Conservation (phyloP, 1,139 yeast genomes). For the Yamadazyma buinensis region DNA sequence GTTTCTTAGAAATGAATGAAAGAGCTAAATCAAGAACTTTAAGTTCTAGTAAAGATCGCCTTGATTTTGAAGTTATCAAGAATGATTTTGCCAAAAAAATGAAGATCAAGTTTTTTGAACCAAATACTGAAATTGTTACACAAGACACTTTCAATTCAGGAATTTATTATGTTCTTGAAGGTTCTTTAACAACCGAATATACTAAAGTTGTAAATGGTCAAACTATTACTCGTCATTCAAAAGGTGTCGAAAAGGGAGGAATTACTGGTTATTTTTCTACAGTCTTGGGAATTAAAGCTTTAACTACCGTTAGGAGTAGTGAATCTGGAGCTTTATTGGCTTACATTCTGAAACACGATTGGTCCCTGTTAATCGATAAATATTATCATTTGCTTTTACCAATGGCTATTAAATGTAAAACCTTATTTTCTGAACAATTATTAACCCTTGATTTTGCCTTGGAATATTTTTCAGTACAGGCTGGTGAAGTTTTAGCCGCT, state of each 20-base stretch:
- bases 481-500: constrained; percentile 75
- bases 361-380: constrained; percentile 68
- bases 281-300: constrained; percentile 73
- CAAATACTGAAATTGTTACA: constrained; percentile 55
- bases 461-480: constrained; percentile 90
- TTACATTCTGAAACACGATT: constrained; percentile 56
- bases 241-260: constrained; percentile 68
- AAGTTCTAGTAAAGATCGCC: not conserved
- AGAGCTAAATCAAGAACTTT: constrained; percentile 7
- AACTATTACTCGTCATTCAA: constrained; percentile 2
- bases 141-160: constrained; percentile 72
- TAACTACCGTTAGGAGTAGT: constrained; percentile 63
- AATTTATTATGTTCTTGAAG: constrained; percentile 73
- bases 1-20: constrained; percentile 6
- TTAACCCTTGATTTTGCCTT: constrained; percentile 82
- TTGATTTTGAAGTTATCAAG: constrained; percentile 32
- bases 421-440: constrained; percentile 62
- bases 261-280: constrained; percentile 86
- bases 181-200: constrained; percentile 55
- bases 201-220: constrained; percentile 21
- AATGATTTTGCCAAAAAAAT: constrained; percentile 62
- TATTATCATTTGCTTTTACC: constrained; percentile 74
- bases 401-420: constrained; percentile 69
- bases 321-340: constrained; percentile 64
- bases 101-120: constrained; percentile 51